Conservation (phyloP, 805 yeast genomes). For the Sugiyamaella boreocaroliniensis region DNA sequence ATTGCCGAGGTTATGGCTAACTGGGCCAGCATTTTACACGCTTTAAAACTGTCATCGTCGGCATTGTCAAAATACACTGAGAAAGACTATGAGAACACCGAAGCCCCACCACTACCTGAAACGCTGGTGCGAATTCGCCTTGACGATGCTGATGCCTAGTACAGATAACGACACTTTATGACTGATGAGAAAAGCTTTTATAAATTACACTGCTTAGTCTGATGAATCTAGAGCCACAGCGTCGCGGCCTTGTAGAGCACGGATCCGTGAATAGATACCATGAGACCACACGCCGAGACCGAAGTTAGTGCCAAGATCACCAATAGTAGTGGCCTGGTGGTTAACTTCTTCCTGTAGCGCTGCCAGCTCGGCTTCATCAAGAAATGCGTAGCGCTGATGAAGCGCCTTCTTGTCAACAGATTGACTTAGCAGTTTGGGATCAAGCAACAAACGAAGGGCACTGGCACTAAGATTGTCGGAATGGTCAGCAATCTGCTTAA, state of each 20-base stretch:
- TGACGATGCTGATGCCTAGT: conserved; percentile 20
- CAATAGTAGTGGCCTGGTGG: not conserved
- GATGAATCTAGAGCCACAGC: not conserved
- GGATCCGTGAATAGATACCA: conserved; percentile 2
- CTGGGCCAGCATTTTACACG: conserved; percentile 57
- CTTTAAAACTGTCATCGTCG: conserved; percentile 51
- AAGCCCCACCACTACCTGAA: conserved; percentile 24
- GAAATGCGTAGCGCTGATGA: conserved; percentile 1
- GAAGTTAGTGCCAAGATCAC: conserved; percentile 2
- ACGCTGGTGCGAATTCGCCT: conserved; percentile 27
- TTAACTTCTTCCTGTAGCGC: not conserved
- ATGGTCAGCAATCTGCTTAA: conserved; percentile 16
- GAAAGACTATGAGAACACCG: conserved; percentile 36
- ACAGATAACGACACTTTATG: not conserved
- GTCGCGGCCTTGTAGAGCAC: not conserved
- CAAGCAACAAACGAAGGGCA: not conserved
- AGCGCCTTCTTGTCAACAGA: not conserved
- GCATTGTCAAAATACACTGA: conserved; percentile 39
- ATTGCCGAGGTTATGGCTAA: conserved; percentile 53
- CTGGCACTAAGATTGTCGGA: not conserved
- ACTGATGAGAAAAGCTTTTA: not conserved
- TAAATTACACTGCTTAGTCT: not conserved
- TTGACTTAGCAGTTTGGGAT: not conserved
- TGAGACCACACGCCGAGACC: conserved; percentile 3
- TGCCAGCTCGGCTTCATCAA: conserved; percentile 11